Evolutionary conservation across 2,329 filamentous ascomycete species (phyloP).

Genomic region (Fusarium virguliforme): DNA sequence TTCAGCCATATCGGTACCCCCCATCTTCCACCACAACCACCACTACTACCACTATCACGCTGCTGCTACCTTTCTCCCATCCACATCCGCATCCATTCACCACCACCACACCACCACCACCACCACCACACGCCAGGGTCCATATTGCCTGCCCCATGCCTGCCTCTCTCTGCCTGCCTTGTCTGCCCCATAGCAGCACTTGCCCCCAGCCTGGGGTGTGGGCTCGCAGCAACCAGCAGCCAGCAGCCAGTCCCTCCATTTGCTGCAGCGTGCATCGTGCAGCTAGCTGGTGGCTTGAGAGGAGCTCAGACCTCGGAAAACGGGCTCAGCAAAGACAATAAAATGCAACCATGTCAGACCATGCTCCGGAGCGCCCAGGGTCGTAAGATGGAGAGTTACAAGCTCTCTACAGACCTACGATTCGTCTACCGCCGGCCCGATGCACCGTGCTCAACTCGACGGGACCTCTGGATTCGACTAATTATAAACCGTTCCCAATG

Average conservation of each 20-base stretch:
- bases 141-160: slow-evolving; percentile 41
- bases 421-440: slow-evolving; percentile 50
- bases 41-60: slow-evolving; percentile 30
- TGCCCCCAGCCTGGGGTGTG: slow-evolving; percentile 9
- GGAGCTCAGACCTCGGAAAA: slow-evolving; percentile 40
- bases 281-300: slow-evolving; percentile 18
- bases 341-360: slow-evolving; percentile 52
- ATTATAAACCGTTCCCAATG: slow-evolving; percentile 46
- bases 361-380: slow-evolving; percentile 41
- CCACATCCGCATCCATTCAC: slow-evolving; percentile 25
- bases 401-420: slow-evolving; percentile 32
- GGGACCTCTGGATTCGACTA: slow-evolving; percentile 43
- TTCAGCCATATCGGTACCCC: slow-evolving; percentile 10
- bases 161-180: slow-evolving; percentile 4
- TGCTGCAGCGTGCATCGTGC: not conserved
- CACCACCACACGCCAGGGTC: slow-evolving; percentile 24
- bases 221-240: slow-evolving; percentile 9
- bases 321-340: slow-evolving; percentile 27
- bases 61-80: slow-evolving; percentile 17
- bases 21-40: slow-evolving; percentile 22
- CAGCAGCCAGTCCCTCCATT: not conserved
- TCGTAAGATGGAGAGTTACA: slow-evolving; percentile 42
- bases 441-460: slow-evolving; percentile 48
- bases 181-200: slow-evolving; percentile 36
- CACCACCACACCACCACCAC: slow-evolving; percentile 18